A percentile compares a stretch with the other conserved stretches of the same genome.
Evolutionary conservation across 2,329 filamentous ascomycete species (phyloP).

Genomic region (Penicillium thymicola): DNA sequence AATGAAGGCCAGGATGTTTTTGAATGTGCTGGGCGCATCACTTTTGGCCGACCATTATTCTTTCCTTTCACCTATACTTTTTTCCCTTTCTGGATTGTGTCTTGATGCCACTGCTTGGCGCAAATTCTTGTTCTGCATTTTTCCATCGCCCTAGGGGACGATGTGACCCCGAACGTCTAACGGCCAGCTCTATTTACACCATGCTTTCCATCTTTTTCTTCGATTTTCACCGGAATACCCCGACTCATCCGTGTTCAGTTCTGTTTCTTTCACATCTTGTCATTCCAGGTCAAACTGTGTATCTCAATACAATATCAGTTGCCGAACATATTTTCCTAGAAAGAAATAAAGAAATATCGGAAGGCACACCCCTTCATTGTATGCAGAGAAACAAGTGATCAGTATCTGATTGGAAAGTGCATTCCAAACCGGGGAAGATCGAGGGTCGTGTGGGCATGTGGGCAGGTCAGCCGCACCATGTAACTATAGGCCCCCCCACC

Average conservation of each 20-base stretch:
- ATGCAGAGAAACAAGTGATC: background rate
- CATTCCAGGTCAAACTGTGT: constrained; percentile 14
- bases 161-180: constrained; percentile 12
- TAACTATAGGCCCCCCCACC: background rate
- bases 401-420: constrained; percentile 14
- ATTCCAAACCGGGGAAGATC: constrained; percentile 8
- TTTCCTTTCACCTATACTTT: constrained; percentile 12
- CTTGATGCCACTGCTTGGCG: constrained; percentile 10
- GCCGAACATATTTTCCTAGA: background rate
- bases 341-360: background rate
- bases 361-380: constrained; percentile 1
- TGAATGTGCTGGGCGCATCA: constrained; percentile 25
- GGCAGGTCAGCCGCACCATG: constrained; percentile 27
- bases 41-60: constrained; percentile 9
- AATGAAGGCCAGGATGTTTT: constrained; percentile 3
- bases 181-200: constrained; percentile 9
- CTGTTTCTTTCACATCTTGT: constrained; percentile 9
- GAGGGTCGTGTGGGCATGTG: constrained; percentile 22
- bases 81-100: constrained; percentile 10
- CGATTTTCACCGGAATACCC: constrained; percentile 30
- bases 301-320: constrained; percentile 13
- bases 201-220: constrained; percentile 8
- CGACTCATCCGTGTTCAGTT: constrained; percentile 22
- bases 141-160: constrained; percentile 4
- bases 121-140: constrained; percentile 1